phyloP scores from a whole-genome alignment of 2,329 filamentous ascomycete species.

The Tolypocladium tropicale region DNA sequence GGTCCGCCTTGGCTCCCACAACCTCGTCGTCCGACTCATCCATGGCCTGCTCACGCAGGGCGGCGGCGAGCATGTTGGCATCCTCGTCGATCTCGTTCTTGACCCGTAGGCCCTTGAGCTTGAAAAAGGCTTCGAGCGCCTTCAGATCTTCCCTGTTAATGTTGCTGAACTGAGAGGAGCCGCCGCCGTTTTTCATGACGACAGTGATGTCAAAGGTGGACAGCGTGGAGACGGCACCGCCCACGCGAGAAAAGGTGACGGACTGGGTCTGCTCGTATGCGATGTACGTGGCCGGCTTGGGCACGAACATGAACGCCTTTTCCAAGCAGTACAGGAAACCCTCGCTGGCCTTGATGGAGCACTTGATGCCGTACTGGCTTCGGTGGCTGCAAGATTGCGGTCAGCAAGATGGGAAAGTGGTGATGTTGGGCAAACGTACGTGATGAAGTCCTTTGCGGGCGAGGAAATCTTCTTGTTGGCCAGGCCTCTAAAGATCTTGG shows the following conservation, averaged over 20 bases:
- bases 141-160: slow-evolving; percentile 98
- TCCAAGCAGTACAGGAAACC: slow-evolving; percentile 95
- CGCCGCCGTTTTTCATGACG: slow-evolving; percentile 73
- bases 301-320: slow-evolving; percentile 98
- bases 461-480: slow-evolving; percentile 92
- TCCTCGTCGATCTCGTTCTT: slow-evolving; percentile 99
- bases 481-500: slow-evolving; percentile 88
- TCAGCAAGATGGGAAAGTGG: background rate
- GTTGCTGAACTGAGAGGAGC: slow-evolving; percentile 95
- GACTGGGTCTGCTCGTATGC: slow-evolving; percentile 86
- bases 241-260: slow-evolving; percentile 91
- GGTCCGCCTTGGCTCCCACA: slow-evolving; percentile 58
- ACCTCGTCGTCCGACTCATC: slow-evolving; percentile 77
- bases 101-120: slow-evolving; percentile 84
- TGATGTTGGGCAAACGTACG: slow-evolving; percentile 33
- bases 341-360: slow-evolving; percentile 99
- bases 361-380: slow-evolving; percentile 91
- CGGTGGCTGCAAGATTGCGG: slow-evolving; percentile 52
- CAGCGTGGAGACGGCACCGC: slow-evolving; percentile 83
- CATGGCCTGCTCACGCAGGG: slow-evolving; percentile 74
- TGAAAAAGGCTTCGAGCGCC: slow-evolving; percentile 95
- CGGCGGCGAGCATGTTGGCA: slow-evolving; percentile 67
- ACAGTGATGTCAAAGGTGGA: slow-evolving; percentile 97
- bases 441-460: slow-evolving; percentile 88
- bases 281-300: slow-evolving; percentile 95